A percentile compares a stretch with the other conserved stretches of the same genome.
These are phyloP conservation scores for Pittosporum tobira DNA, from an alignment of 129 eudicot species.

Conservation along the genomic window DNA sequence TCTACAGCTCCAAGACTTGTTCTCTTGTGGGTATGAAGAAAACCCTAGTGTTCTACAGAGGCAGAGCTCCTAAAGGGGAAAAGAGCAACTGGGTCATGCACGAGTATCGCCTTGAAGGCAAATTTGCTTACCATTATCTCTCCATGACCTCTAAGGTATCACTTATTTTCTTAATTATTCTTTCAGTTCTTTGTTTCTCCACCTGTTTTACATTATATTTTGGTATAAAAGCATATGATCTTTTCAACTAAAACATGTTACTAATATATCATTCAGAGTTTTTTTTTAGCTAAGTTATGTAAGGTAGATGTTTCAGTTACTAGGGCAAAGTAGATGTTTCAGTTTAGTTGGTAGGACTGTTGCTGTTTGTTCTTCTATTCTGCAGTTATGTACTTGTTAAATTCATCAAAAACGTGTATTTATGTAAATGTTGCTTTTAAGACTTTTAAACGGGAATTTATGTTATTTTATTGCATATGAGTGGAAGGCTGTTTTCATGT, in stretches of 20 bases:
- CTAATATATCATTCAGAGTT: too few species aligned
- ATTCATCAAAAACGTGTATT: not conserved
- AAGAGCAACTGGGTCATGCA: slow-evolving; percentile 98
- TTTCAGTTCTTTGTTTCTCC: too few species aligned
- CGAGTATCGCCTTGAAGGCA: slow-evolving; percentile 91
- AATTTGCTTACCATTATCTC: slow-evolving; percentile 71
- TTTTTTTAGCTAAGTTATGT: too few species aligned
- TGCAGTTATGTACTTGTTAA: too few species aligned
- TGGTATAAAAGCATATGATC: too few species aligned
- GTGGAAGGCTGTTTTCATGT: not conserved
- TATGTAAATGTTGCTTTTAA: not conserved
- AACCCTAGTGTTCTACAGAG: slow-evolving; percentile 86
- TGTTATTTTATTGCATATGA: too few species aligned
- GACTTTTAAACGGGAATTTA: too few species aligned
- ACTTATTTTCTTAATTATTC: too few species aligned
- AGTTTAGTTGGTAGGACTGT: not conserved
- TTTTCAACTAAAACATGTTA: too few species aligned
- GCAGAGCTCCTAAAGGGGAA: slow-evolving; percentile 92
- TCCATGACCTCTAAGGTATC: slow-evolving; percentile 77
- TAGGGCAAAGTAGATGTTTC: too few species aligned
- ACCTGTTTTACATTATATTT: too few species aligned
- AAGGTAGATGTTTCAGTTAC: too few species aligned
- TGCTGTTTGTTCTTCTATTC: not conserved
- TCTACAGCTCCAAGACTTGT: slow-evolving; percentile 69
- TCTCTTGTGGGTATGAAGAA: slow-evolving; percentile 93